These are phyloP conservation scores for Myotisia sp. DNA, from an alignment of 2,329 filamentous ascomycete species.

Conservation along the genomic window DNA sequence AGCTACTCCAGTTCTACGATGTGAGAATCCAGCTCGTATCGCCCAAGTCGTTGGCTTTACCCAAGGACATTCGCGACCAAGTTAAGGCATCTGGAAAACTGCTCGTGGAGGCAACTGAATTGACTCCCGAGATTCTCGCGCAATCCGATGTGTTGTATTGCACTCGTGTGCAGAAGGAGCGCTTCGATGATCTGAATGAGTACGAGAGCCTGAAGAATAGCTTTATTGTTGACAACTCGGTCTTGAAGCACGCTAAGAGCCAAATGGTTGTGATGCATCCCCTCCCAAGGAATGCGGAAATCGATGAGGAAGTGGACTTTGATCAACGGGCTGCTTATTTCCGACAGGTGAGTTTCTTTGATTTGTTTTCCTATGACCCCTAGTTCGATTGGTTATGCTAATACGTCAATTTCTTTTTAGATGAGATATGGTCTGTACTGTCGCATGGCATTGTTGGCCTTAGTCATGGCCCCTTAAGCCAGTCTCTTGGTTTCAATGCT, in stretches of 20 bases:
- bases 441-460: constrained; percentile 88
- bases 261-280: constrained; percentile 94
- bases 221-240: constrained; percentile 79
- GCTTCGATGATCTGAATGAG: constrained; percentile 64
- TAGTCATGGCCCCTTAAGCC: constrained; percentile 57
- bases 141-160: constrained; percentile 89
- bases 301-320: constrained; percentile 92
- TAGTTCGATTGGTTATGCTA: constrained; percentile 1
- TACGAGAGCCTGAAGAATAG: constrained; percentile 81
- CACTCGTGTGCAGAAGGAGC: constrained; percentile 91
- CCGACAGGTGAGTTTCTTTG: constrained; percentile 67
- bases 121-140: constrained; percentile 77
- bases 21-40: constrained; percentile 86
- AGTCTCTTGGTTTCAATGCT: too few relatives aligned
- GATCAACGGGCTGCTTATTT: constrained; percentile 96
- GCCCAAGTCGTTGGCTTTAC: constrained; percentile 64
- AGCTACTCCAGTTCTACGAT: constrained; percentile 89
- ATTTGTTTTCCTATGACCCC: constrained; percentile 1
- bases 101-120: constrained; percentile 55
- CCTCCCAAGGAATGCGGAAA: constrained; percentile 81
- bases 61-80: constrained; percentile 56
- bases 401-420: constrained; percentile 32
- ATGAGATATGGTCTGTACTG: constrained; percentile 97
- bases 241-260: constrained; percentile 79
- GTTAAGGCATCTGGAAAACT: constrained; percentile 64